Evolutionary conservation across 352 stramenopile genomes (phyloP).

Genomic region (Phytophthora colocasiae): DNA sequence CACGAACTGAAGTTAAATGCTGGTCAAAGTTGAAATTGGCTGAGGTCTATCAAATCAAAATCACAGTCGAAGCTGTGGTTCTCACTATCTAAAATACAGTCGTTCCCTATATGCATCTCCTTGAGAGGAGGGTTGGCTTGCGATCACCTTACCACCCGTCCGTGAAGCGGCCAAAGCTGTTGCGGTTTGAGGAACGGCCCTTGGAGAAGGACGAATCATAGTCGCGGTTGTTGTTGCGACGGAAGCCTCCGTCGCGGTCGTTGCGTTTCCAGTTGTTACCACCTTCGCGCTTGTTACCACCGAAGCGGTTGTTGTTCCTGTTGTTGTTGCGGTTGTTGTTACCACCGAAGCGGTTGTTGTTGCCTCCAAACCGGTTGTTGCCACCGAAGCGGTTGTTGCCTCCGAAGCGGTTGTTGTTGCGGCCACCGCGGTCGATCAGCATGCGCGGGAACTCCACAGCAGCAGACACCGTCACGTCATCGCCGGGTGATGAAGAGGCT

Average conservation of each 20-base stretch:
- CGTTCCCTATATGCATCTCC: constrained; percentile 24
- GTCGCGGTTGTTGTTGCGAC: constrained; percentile 27
- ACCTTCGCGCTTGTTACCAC: constrained; percentile 30
- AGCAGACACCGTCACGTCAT: constrained; percentile 49
- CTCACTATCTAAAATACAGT: constrained; percentile 48
- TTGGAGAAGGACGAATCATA: constrained; percentile 70
- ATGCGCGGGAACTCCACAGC: constrained; percentile 66
- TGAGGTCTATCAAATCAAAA: constrained; percentile 37
- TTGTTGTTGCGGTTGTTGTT: constrained; percentile 32
- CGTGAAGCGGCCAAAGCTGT: constrained; percentile 40
- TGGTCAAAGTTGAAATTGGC: constrained; percentile 1
- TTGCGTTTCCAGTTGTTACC: constrained; percentile 38
- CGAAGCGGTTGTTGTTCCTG: constrained; percentile 35
- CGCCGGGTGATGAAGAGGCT: constrained; percentile 24
- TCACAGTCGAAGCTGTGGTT: constrained; percentile 29
- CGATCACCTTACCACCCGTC: constrained; percentile 31
- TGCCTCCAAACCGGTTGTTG: constrained; percentile 37
- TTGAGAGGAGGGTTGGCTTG: constrained; percentile 1
- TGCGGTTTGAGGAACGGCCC: constrained; percentile 35
- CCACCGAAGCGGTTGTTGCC: constrained; percentile 32
- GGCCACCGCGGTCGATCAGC: constrained; percentile 45
- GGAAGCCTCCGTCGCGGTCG: constrained; percentile 28
- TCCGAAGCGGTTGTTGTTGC: constrained; percentile 42
- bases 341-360: constrained; percentile 27
- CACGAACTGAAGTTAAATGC: background rate